Base-by-base conservation (phyloP, 2,329 filamentous ascomycete genomes). In the Scopulariopsis brevicaulis region DNA sequence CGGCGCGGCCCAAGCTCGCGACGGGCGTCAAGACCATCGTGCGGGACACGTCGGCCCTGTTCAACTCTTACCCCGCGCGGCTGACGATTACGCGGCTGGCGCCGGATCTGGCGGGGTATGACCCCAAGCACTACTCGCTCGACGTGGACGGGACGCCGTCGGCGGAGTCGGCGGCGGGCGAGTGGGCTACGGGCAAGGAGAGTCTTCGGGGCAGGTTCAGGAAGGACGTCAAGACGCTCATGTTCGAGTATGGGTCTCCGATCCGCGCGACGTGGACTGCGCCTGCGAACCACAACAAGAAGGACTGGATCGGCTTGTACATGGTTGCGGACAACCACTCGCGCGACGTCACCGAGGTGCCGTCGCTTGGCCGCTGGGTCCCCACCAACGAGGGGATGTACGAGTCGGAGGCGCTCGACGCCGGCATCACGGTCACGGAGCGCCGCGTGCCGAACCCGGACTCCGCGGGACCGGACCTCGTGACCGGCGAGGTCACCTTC, bases 301-400 rank as follows among this genome's bases (percentile, higher is more conserved):
- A 87, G 65, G 94, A 99, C 70, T 99, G 94, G 94, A 85, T 99
- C 57, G 93, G 93, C 4, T 78, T 99, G 6, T 99, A 97, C 75
- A 91, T 92, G 82, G 90, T 99, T 2, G 91, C 90, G 3, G 93
- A 97, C 71, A 99, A 96, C 67, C 82, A 85, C 7, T 94, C 89
- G 8, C 84, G 93, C 48, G 89, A 96, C 46, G 76, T 86, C 15
- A 96, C 94, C 2, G 85, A 89, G 56, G 83, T 96, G 11, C 84
- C 90, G 4, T 95, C 90, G 1, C 84, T 93, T 58, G 92, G 93
- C 43, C 85, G 94, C 59, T 99, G 94, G 94, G 78, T 90, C 37
- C 88, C 92, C 1, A 92, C 89, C 0, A 90, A 86, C 60, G 77
- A 82, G 3, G 87, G 87, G 22, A 79, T 83, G 58, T 96, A 90